These are phyloP conservation scores for Hymenoscyphus linearis DNA, from an alignment of 2,329 filamentous ascomycete species.

Conservation along the genomic window DNA sequence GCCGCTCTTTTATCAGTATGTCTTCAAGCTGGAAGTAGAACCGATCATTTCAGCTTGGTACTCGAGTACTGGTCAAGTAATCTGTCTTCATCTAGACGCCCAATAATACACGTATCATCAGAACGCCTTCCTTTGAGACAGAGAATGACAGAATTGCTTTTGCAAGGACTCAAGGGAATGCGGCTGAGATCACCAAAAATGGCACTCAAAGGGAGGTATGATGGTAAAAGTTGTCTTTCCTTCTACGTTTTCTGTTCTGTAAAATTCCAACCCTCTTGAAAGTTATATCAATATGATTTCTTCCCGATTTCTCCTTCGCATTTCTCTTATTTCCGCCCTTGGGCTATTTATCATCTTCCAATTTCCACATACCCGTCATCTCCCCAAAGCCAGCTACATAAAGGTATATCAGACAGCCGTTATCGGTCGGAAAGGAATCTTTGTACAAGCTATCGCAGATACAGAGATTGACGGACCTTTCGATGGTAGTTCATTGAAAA, in stretches of 20 bases:
- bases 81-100: too few species aligned
- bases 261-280: background rate
- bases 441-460: background rate
- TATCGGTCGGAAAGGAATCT: background rate
- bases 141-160: background rate
- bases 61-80: too few species aligned
- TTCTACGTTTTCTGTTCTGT: background rate
- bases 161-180: background rate
- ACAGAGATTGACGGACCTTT: conserved; percentile 22
- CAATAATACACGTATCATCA: background rate
- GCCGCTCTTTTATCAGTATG: too few species aligned
- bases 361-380: background rate
- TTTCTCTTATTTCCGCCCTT: background rate
- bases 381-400: background rate
- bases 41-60: too few species aligned
- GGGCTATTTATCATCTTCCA: background rate
- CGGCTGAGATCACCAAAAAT: background rate
- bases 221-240: background rate
- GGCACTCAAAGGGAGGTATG: background rate
- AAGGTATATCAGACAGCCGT: background rate
- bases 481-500: conserved; percentile 13
- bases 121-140: background rate
- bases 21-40: too few species aligned
- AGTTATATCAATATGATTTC: background rate
- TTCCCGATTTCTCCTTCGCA: background rate